Percentiles rank a stretch among this genome's conserved stretches.
These are phyloP conservation scores for Lactarius sanguifluus DNA, from an alignment of 768 basidiomycete species.

Conservation along the genomic window DNA sequence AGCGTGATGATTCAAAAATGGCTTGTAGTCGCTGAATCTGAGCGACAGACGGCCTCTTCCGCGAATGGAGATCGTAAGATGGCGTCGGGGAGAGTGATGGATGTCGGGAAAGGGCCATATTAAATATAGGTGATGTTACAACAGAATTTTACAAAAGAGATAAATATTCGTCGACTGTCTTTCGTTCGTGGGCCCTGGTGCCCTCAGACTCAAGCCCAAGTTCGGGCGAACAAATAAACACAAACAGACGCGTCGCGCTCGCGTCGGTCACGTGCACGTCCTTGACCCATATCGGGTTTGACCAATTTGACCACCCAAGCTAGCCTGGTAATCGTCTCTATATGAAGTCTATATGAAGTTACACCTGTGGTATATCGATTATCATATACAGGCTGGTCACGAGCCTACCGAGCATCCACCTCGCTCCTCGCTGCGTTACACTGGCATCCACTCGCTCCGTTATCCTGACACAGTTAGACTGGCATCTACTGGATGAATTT, in stretches of 20 bases:
- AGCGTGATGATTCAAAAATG: constrained; percentile 16
- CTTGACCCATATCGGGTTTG: no score
- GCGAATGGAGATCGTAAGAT: constrained; percentile 11
- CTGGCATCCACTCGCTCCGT: no score
- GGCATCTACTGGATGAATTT: not conserved
- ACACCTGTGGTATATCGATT: no score
- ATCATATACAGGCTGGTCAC: no score
- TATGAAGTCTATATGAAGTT: no score
- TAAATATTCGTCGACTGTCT: not conserved
- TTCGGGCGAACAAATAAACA: constrained; percentile 1
- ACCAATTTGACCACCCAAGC: no score
- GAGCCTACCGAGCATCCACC: not conserved
- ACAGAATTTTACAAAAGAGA: constrained; percentile 13
- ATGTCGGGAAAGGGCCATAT: constrained; percentile 11
- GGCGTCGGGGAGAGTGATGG: constrained; percentile 12
- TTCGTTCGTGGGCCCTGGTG: not conserved
- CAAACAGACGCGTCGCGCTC: constrained; percentile 27
- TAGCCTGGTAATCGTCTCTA: no score
- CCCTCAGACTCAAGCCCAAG: not conserved
- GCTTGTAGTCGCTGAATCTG: constrained; percentile 21
- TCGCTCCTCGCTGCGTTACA: no score
- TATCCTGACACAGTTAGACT: no score
- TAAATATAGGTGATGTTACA: constrained; percentile 7
- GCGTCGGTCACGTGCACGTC: constrained; percentile 12
- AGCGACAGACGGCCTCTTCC: constrained; percentile 14